Conservation (phyloP, 768 basidiomycete species). For the Podaxis sp. region DNA sequence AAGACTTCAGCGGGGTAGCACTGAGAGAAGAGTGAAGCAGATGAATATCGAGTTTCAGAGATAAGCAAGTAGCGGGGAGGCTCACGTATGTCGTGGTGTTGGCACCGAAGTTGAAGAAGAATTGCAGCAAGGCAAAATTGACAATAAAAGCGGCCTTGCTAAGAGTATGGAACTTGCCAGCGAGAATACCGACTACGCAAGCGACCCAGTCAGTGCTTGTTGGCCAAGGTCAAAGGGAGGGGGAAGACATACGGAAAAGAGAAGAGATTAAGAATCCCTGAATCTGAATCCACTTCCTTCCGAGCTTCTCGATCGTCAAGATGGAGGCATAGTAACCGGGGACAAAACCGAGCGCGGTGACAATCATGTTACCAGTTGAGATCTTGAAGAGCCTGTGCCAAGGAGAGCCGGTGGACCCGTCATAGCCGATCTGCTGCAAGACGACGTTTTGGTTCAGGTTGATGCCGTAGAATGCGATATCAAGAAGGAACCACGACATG, state of each 20-base stretch:
- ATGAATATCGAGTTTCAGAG: background rate
- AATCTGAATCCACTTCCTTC: slow-evolving; percentile 74
- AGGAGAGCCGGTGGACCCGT: slow-evolving; percentile 50
- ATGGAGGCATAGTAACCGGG: slow-evolving; percentile 60
- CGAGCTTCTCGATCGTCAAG: slow-evolving; percentile 68
- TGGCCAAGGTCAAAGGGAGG: background rate
- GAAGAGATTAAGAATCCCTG: slow-evolving; percentile 73
- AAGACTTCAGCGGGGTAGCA: slow-evolving; percentile 79
- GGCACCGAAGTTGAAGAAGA: slow-evolving; percentile 84
- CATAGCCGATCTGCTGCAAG: slow-evolving; percentile 71
- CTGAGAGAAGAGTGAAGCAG: slow-evolving; percentile 23
- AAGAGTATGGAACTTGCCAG: slow-evolving; percentile 58
- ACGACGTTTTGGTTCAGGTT: slow-evolving; percentile 73
- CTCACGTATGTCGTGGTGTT: slow-evolving; percentile 60
- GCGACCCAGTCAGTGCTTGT: background rate
- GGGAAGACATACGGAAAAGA: slow-evolving; percentile 52
- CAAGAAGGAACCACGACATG: slow-evolving; percentile 72
- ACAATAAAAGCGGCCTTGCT: slow-evolving; percentile 64
- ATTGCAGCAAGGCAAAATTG: slow-evolving; percentile 71
- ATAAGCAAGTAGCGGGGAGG: background rate
- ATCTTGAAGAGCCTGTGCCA: slow-evolving; percentile 70
- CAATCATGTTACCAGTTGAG: slow-evolving; percentile 65
- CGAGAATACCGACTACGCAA: slow-evolving; percentile 59
- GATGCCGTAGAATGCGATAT: slow-evolving; percentile 81
- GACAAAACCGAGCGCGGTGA: slow-evolving; percentile 74